Evolutionary conservation across 805 yeast species (phyloP).

Genomic region (Ogataea nitratoaversa): DNA sequence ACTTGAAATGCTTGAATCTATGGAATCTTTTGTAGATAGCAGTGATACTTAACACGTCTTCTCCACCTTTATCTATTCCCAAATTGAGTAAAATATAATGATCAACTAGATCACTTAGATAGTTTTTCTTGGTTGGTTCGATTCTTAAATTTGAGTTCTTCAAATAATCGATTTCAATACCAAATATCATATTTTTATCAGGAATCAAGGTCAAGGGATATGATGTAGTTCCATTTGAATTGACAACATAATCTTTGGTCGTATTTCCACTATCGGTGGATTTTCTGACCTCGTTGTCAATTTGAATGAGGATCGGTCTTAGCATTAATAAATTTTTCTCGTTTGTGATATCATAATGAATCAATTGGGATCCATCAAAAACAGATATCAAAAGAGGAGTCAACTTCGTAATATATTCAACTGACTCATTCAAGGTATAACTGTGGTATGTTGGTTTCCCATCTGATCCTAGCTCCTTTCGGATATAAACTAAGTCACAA

Average conservation of each 20-base stretch:
- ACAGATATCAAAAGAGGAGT: constrained; percentile 22
- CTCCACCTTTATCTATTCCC: constrained; percentile 14
- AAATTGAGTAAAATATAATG: constrained; percentile 37
- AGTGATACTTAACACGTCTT: constrained; percentile 24
- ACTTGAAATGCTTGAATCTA: constrained; percentile 39
- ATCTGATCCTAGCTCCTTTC: constrained; percentile 12
- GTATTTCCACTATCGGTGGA: not conserved
- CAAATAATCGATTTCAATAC: constrained; percentile 42
- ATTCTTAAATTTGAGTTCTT: constrained; percentile 21
- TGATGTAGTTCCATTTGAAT: constrained; percentile 33
- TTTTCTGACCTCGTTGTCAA: constrained; percentile 27
- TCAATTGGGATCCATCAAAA: constrained; percentile 32
- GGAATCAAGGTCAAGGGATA: constrained; percentile 46
- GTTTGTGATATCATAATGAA: constrained; percentile 28
- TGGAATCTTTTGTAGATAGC: constrained; percentile 35
- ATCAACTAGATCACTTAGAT: constrained; percentile 44
- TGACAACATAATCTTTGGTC: constrained; percentile 10
- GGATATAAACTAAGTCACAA: constrained; percentile 27
- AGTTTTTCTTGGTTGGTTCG: constrained; percentile 37
- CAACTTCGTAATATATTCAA: constrained; percentile 31
- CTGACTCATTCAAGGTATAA: constrained; percentile 19
- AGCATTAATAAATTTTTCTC: constrained; percentile 22
- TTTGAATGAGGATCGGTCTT: constrained; percentile 27
- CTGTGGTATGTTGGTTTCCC: constrained; percentile 21
- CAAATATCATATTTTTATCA: constrained; percentile 45